These are phyloP conservation scores for Drechmeria coniospora DNA, from an alignment of 2,329 filamentous ascomycete species.

Conservation along the genomic window DNA sequence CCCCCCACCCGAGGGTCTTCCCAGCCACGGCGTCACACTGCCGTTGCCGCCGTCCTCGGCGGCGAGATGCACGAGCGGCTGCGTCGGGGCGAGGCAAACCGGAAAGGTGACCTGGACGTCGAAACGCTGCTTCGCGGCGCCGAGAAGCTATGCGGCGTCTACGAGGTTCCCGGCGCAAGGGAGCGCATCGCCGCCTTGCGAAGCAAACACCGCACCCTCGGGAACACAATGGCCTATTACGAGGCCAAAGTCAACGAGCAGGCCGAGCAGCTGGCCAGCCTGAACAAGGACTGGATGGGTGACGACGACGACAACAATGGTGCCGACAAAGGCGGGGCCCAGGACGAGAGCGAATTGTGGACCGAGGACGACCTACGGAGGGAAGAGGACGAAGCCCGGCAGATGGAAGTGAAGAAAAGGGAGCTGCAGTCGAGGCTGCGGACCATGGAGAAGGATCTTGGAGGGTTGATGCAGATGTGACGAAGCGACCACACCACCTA, in stretches of 20 bases:
- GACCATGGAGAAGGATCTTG: conserved; percentile 40
- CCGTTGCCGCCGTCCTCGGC: conserved; percentile 79
- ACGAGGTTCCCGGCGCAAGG: conserved; percentile 62
- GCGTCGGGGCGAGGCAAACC: conserved; percentile 34
- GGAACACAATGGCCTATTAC: conserved; percentile 62
- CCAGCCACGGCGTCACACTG: conserved; percentile 56
- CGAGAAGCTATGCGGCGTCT: conserved; percentile 80
- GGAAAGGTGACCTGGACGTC: conserved; percentile 62
- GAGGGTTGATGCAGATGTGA: conserved; percentile 38
- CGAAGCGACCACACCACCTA: too few species aligned
- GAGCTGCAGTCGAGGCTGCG: conserved; percentile 37
- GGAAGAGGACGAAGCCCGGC: conserved; percentile 51
- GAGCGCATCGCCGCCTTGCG: conserved; percentile 63
- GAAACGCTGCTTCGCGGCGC: conserved; percentile 73
- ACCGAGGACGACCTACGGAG: conserved; percentile 53
- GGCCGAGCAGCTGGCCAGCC: conserved; percentile 52
- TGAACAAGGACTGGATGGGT: conserved; percentile 50
- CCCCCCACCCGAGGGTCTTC: conserved; percentile 28
- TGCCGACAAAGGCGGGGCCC: conserved; percentile 31
- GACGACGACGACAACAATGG: conserved; percentile 40
- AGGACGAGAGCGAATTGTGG: conserved; percentile 31
- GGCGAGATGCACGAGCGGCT: conserved; percentile 76
- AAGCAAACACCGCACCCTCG: conserved; percentile 53
- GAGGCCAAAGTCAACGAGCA: conserved; percentile 69
- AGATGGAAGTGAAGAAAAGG: conserved; percentile 39